Percentiles rank a stretch among this genome's conserved stretches.
Evolutionary conservation across 345 rosid genomes (phyloP).

Genomic region (Kandelia obovata): DNA sequence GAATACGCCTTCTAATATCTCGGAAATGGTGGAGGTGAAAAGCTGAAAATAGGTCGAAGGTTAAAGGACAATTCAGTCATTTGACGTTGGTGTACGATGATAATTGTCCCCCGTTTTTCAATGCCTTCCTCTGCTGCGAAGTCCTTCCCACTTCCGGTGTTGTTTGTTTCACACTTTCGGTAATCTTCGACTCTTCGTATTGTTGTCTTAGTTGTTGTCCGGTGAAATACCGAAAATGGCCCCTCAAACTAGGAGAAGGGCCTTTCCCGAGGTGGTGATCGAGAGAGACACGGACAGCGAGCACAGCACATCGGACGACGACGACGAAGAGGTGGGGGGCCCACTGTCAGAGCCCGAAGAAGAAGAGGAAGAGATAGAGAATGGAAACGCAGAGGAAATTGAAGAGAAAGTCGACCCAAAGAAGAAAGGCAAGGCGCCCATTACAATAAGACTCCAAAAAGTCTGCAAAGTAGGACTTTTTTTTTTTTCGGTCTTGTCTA

Average conservation of each 20-base stretch:
- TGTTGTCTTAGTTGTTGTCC: slow-evolving; percentile 13
- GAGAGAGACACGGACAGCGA: slow-evolving; percentile 78
- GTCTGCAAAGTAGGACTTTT: slow-evolving; percentile 72
- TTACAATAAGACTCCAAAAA: slow-evolving; percentile 84
- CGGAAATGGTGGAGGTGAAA: not conserved
- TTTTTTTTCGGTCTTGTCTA: not conserved
- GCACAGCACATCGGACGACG: slow-evolving; percentile 60
- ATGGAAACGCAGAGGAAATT: slow-evolving; percentile 28
- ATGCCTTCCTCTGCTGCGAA: not conserved
- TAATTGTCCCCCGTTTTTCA: too few species aligned
- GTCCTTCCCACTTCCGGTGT: not conserved
- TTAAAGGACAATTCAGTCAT: slow-evolving; percentile 14
- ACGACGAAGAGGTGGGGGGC: slow-evolving; percentile 26
- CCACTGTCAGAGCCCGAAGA: slow-evolving; percentile 33
- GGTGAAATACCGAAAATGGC: slow-evolving; percentile 40
- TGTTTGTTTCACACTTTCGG: not conserved
- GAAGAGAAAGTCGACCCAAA: slow-evolving; percentile 31
- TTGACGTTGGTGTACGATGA: too few species aligned
- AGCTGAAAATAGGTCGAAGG: not conserved
- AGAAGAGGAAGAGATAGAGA: slow-evolving; percentile 19
- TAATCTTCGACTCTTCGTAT: not conserved
- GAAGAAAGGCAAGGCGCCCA: slow-evolving; percentile 66
- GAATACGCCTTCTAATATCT: not conserved
- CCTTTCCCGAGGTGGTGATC: slow-evolving; percentile 57
- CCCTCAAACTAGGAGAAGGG: slow-evolving; percentile 42